Evolutionary conservation across 169 alveolate species (phyloP), one percentile per base, ranked within the genome.

Genomic region (Neospora caninum): DNA sequence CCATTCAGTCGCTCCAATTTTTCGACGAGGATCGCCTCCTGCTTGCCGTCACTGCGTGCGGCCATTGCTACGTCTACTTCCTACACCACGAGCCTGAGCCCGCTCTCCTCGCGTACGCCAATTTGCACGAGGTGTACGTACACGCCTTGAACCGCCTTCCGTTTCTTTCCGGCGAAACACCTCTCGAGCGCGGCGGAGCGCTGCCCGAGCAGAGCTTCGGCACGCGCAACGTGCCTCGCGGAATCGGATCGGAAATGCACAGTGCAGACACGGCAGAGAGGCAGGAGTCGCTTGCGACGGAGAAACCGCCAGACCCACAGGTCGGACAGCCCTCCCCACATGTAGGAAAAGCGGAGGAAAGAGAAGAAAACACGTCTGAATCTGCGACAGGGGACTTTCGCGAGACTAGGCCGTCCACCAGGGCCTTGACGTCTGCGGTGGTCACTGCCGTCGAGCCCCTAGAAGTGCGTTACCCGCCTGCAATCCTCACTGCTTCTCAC

Each of bases 21-120:
- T 43, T n/a, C 64, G 94, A 80, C 64, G 88, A 80, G 45, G 94
- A 91, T 27, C 88, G 94, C 38, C 88, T 54, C 80, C 94, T 91
- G 64, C 49, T 91, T 43, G 94, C 38, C n/a, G 49, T 43, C 22
- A 91, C 94, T 6, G 88, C 38, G 31, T 91, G 94, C 80, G 82
- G 94, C 38, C 94, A 82, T 64, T 42, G 70, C n/a, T 91, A 49
- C n/a, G 36, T 91, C 38, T 91, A 43, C 34, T 91, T 82, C 58
- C 78, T 91, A 41, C 89, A 41, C 29, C 94, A 91, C 73, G 80
- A 70, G 89, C 89, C 89, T 2, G 87, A 73, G 64, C 94, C 94
- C 0, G 89, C 80, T 49, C 80, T 91, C 73, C 94, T 91, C 43
- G 70, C 83, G 78, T 49, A 39, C 43, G 25, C 73, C 73, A 80